A percentile compares a stretch with the other conserved stretches of the same genome.
phyloP scores from a whole-genome alignment of 1,284 basidiomycete genomes.

The Ceratobasidium sp. region DNA sequence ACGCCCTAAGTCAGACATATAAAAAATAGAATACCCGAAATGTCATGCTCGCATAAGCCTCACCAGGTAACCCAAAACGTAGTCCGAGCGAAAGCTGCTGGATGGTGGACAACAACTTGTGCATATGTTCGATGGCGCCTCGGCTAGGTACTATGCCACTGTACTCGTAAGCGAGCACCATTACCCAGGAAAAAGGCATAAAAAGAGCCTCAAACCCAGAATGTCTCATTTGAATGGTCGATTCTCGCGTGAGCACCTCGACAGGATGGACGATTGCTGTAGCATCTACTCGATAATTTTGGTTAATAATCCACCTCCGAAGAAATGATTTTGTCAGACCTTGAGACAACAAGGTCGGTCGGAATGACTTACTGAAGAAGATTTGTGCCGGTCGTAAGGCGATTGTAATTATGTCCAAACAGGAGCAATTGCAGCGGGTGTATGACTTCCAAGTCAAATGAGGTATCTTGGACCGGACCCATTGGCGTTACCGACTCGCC shows the following conservation, averaged over 20 bases:
- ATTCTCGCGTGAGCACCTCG: conserved; percentile 7
- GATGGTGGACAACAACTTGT: background rate
- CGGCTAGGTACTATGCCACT: background rate
- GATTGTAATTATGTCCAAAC: background rate
- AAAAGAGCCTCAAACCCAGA: background rate
- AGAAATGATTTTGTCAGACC: background rate
- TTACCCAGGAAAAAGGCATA: conserved; percentile 23
- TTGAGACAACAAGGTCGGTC: background rate
- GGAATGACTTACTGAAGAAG: background rate
- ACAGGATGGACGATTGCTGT: background rate
- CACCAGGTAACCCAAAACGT: conserved; percentile 23
- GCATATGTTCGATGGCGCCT: background rate
- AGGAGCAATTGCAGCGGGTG: background rate
- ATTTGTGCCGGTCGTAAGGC: background rate
- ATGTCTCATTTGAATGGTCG: background rate
- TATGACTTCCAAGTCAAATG: background rate
- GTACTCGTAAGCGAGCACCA: background rate
- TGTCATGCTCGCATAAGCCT: background rate
- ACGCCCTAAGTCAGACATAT: background rate
- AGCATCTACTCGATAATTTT: conserved; percentile 1
- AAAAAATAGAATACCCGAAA: background rate
- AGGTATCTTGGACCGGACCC: background rate
- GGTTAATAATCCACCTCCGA: background rate
- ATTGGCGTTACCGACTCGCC: background rate
- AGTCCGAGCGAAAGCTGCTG: conserved; percentile 18